Percentiles rank a stretch among this genome's conserved stretches.
phyloP scores from a whole-genome alignment of 306 rosid species.

The Styphnolobium japonicum region DNA sequence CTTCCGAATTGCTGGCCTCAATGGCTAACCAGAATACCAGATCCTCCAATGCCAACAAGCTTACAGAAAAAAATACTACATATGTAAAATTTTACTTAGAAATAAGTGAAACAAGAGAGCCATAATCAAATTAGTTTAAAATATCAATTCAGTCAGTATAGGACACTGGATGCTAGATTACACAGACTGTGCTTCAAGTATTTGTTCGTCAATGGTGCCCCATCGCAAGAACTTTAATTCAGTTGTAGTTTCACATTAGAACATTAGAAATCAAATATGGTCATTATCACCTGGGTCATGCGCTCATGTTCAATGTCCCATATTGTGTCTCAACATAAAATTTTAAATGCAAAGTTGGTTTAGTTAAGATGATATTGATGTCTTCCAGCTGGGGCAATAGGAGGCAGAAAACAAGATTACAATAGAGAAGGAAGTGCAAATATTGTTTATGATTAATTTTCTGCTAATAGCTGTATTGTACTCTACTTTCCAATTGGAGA shows the following conservation, averaged over 20 bases:
- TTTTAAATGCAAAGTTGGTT: background rate
- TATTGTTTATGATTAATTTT: background rate
- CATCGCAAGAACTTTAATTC: background rate
- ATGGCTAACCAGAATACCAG: constrained; percentile 20
- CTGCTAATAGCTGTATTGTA: background rate
- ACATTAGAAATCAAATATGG: background rate
- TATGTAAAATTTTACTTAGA: background rate
- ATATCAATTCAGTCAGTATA: background rate
- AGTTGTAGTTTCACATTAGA: background rate
- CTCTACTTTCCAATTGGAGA: background rate
- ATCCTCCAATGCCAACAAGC: constrained; percentile 18
- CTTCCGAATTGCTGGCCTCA: constrained; percentile 21
- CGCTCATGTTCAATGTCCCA: background rate
- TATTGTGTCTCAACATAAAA: background rate
- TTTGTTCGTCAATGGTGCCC: background rate
- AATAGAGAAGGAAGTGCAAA: background rate
- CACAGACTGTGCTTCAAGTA: background rate
- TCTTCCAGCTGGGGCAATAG: background rate
- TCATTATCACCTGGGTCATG: background rate
- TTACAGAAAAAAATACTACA: background rate
- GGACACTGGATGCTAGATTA: constrained; percentile 1
- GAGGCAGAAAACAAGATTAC: constrained; percentile 2
- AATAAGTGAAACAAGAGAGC: background rate
- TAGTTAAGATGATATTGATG: background rate
- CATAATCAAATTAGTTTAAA: constrained; percentile 13